Evolutionary conservation across 768 basidiomycete species (phyloP), one percentile per base, ranked within the genome.

Genomic region (Galerina sulciceps): DNA sequence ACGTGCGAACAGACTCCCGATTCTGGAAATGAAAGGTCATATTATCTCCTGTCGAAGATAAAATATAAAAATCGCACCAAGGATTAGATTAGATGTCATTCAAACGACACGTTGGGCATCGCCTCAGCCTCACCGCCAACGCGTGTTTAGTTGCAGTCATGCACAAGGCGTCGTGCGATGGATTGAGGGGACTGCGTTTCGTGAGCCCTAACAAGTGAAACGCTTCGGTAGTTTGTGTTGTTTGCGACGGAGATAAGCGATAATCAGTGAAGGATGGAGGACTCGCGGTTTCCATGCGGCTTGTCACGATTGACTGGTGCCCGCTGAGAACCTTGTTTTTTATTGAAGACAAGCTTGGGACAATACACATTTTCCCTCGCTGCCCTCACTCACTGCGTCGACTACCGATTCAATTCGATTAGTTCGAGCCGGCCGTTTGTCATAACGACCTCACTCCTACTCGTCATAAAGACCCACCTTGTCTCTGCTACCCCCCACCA

Each of bases 231-330:
- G 26, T 31, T 31, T 31, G 26, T 5, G 8, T 31, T 49, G 48
- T 38, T 51, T 40, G 20, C 20, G n/a, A 50, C 48, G 15, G 48
- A 34, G 48, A 38, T 38, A 50, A 35, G 36, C 10, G 49, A 36
- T 40, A 38, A 38, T 40, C 20, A 23, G 49, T 38, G 49, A 14
- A 38, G 37, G 37, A 51, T 51, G 37, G 37, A 40, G 49, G 49
- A 23, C 49, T 37, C 37, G 37, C 38, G 49, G 49, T 51, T 51
- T 40, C 15, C 49, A 40, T 51, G 49, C 49, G 35, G 37, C 49
- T 51, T 51, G 37, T 51, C 49, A 23, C 36, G 13, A 23, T 20
- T 11, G 49, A 35, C 48, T 22, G 40, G 13, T 35, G 38, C 36
- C 49, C 11, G 22, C 49, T 51, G 37, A 51, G 20, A n/a, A 38